Base-by-base conservation (phyloP, 2,329 filamentous ascomycete species). In the Calonectria montana region DNA sequence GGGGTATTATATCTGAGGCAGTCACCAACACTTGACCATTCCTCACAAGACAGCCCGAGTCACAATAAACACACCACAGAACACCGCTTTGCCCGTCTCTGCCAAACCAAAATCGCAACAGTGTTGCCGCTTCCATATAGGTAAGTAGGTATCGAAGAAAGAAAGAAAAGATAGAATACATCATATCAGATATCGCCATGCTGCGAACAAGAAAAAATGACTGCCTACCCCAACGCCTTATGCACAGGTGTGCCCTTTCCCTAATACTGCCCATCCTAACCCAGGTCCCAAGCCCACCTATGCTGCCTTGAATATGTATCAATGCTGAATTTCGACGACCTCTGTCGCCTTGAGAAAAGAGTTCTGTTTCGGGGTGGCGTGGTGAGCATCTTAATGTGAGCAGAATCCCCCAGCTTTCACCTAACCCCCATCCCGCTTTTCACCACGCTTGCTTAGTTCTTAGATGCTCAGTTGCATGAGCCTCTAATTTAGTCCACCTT, bases 401-500 rank as follows among this genome's bases (percentile, higher is more conserved):
- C 70, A 13, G 48, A 67, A 67, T 59, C 47, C 12, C 37, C 15
- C 23, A 62, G 21, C 29, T 59, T 31, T 27, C 29, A 59, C 15
- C 31, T 23, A 47, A n/a, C 23, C 65, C 31, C 10, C 35, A 25
- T 39, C n/a, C 15, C 55, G 21, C 29, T 31, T 41, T 4, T 29
- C 12, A 55, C 29, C 48, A 61, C n/a, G 29, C 35, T 39, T 59
- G 35, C 25, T 39, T 59, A 37, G 10, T 21, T 9, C 73, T 48
- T 31, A 6, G 1, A 16, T 39, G 31, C 31, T 37, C 21, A 39
- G n/a, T 25, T 37, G 6, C 15, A 39, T 23, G 53, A 37, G 31
- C 31, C 10, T 23, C 7, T 48, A n/a, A 4, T 43, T 94, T 88
- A 98, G 83, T 98, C 96, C 25, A 92, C 93, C 87, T 98, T 98